Percentiles rank a stretch among this genome's conserved stretches.
Conservation (phyloP, 495 filamentous ascomycete species). For the Aspergillus taichungensis region DNA sequence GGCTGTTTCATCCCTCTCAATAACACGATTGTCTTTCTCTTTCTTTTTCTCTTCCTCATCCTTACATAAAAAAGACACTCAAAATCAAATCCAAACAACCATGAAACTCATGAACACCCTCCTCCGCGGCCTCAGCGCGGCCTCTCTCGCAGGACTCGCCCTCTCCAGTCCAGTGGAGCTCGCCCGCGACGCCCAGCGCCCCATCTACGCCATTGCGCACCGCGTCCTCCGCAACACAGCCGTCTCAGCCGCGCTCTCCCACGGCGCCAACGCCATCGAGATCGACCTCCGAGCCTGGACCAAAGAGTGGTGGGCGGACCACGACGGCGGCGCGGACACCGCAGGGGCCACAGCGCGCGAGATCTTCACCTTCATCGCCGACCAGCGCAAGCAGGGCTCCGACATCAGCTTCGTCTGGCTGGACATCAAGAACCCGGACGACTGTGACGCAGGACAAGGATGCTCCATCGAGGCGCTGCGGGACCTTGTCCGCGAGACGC, state of each 20-base stretch:
- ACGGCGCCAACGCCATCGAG: conserved; percentile 10
- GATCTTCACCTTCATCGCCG: background rate
- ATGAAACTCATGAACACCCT: too few species aligned
- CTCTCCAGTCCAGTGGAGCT: background rate
- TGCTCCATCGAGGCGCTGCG: conserved; percentile 1
- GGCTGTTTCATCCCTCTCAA: too few species aligned
- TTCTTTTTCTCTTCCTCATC: too few species aligned
- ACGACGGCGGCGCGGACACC: background rate
- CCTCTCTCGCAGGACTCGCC: too few species aligned
- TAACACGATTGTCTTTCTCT: too few species aligned
- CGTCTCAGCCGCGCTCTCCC: background rate
- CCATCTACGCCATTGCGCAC: conserved; percentile 4
- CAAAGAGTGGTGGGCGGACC: conserved; percentile 1
- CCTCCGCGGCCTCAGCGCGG: too few species aligned
- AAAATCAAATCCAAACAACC: too few species aligned
- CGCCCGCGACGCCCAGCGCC: background rate
- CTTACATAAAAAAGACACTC: too few species aligned
- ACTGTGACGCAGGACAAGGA: background rate
- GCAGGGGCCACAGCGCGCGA: background rate
- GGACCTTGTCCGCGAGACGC: background rate
- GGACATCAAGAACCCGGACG: conserved; percentile 1
- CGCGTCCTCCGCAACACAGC: conserved; percentile 1
- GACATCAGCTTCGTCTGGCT: conserved; percentile 2
- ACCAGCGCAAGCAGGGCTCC: background rate
- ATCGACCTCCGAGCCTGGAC: conserved; percentile 1